Percentiles rank a stretch among this genome's conserved stretches.
phyloP scores from a whole-genome alignment of 176 grass and related monocot species.

The Zoysia japonica region DNA sequence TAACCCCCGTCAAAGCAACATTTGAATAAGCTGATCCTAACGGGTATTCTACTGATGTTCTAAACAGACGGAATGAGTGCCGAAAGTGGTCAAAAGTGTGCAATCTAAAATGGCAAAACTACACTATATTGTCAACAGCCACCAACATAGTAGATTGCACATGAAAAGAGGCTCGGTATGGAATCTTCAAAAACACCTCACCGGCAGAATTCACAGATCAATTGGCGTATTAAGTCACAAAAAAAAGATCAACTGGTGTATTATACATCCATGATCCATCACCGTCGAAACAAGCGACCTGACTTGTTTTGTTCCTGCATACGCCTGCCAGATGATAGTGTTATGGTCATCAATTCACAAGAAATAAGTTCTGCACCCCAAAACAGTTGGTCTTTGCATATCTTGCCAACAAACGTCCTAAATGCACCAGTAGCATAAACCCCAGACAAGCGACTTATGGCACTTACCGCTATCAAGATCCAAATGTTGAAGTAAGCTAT shows the following conservation, averaged over 20 bases:
- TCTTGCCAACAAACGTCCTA: constrained; percentile 16
- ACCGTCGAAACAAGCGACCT: constrained; percentile 49
- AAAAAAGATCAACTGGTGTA: not conserved
- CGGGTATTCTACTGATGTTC: not conserved
- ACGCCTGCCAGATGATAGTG: constrained; percentile 37
- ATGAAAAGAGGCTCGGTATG: not conserved
- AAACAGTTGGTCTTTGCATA: constrained; percentile 1
- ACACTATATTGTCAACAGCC: constrained; percentile 14
- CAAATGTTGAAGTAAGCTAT: not conserved
- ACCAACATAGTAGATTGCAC: not conserved
- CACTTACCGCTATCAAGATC: not conserved
- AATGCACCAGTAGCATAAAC: not conserved
- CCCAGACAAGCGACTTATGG: not conserved
- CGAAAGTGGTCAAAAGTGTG: not conserved
- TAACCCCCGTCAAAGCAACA: constrained; percentile 16
- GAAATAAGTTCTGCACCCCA: constrained; percentile 1
- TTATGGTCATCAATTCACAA: constrained; percentile 20
- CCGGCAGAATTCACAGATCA: constrained; percentile 17
- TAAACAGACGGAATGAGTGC: not conserved
- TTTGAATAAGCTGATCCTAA: constrained; percentile 6
- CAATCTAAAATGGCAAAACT: constrained; percentile 35
- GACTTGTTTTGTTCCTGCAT: constrained; percentile 46
- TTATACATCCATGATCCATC: constrained; percentile 33
- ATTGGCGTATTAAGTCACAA: not conserved
- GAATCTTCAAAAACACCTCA: not conserved